Base-by-base conservation (phyloP, 495 filamentous ascomycete genomes). In the Penicillium paradoxum region DNA sequence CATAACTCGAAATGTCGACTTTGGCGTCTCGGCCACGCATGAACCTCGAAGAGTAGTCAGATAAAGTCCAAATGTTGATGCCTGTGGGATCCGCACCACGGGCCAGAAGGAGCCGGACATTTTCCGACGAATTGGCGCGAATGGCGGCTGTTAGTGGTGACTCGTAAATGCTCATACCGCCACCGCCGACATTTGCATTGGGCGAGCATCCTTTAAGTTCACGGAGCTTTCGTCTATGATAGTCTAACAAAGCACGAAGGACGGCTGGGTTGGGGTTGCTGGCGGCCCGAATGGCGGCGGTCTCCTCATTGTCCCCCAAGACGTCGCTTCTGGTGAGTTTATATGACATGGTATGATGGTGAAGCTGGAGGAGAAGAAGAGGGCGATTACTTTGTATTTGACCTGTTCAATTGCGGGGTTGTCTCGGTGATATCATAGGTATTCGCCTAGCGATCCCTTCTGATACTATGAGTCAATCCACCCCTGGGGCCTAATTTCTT, bases 111-210 rank as follows among this genome's bases (percentile, higher is more conserved):
- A 11, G 6, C 2, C 15, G 45, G 29, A 55, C 53, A 50, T 55
- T 55, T 15, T 50, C 25, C 10, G 53, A 7, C 21, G 18, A 27
- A 17, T 55, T 42, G 2, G 36, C 45, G 14, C 53, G 53, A 43
- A 55, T 51, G 3, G 53, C 53, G 21, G 53, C 53, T 2, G 45
- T 55, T 7, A 55, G 45, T 3, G 53, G 53, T n/a, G 53, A 55
- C 21, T 43, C 53, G 15, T 34, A 55, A 29, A 21, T 33, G 27
- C 53, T 36, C 14, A 22, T 30, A 8, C 40, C 29, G 27, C 45
- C 15, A 0, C 52, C 52, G 15, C 41, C 17, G n/a, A 54, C 30
- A 17, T 45, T 30, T 30, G 30, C 43, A 41, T 54, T 54, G 9
- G 51, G 51, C 11, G 45, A 48, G 7, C 30, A 37, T 22, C 44